Base-by-base conservation (phyloP, 257 asterid genomes). In the Verbena officinalis region DNA sequence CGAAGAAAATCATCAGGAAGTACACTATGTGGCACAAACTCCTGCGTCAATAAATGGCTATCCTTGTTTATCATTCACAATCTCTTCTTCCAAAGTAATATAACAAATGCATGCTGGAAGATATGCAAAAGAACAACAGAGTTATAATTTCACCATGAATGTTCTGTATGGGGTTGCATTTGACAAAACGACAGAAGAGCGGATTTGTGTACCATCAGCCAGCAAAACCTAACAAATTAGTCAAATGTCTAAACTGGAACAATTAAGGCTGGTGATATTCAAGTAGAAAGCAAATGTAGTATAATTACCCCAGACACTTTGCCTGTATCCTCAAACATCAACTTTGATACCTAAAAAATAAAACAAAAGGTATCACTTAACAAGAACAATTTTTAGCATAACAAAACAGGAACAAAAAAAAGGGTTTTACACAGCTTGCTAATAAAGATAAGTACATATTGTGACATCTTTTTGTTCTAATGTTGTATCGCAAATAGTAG, bases 101-200 rank as follows among this genome's bases (percentile, higher is more conserved):
- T 27, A 33, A 44, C 5, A 65, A 31, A 54, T 48, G 11, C 7
- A 48, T 10, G 40, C 27, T 36, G 20, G 55, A 62, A 15, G 10
- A 50, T 50, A 66, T 55, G 52, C 56, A 62, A 59, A 63, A 54
- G 55, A 58, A 20, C 70, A 67, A 45, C 3, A 65, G 73, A 36
- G 42, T 40, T 19, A 46, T 61, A 43, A 66, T 13, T 59, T 85
- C 69, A 93, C 98, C 97, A 66, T 68, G 73, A 93, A 93, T 73
- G 99, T 93, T 69, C 64, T 87, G 89, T 89, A 90, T n/a, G 99
- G 97, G 31, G 99, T 93, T 48, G 99, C 99, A 76, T 90, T 93
- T 49, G 99, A 93, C 70, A 93, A 83, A 51, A 93, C 95, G 75
- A 81, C 85, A 54, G 95, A 87, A 70, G 99, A 84, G 49, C 57